These are phyloP conservation scores for Aspergillus carbonarius DNA, from an alignment of 2,329 filamentous ascomycete species.

Conservation along the genomic window DNA sequence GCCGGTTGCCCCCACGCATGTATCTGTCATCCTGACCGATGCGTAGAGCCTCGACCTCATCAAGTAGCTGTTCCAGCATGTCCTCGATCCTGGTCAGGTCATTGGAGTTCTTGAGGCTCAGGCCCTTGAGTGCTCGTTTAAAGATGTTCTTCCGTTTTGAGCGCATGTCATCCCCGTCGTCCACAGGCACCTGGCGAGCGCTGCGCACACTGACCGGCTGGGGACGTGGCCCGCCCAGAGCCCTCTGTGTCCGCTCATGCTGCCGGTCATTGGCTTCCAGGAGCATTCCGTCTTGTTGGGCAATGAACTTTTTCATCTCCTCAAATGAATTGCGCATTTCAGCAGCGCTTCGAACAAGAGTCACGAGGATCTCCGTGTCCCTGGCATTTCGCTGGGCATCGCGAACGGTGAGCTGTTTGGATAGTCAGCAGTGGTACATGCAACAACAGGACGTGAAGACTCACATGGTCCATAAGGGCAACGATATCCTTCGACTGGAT, in stretches of 20 bases:
- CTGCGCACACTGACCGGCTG: slow-evolving; percentile 69
- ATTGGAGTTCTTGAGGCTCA: slow-evolving; percentile 82
- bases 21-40: slow-evolving; percentile 49
- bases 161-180: slow-evolving; percentile 59
- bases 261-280: slow-evolving; percentile 84
- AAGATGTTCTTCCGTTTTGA: slow-evolving; percentile 92
- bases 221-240: slow-evolving; percentile 81
- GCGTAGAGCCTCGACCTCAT: slow-evolving; percentile 84
- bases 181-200: slow-evolving; percentile 48
- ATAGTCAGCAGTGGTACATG: slow-evolving; percentile 26
- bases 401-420: slow-evolving; percentile 74
- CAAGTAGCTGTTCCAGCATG: slow-evolving; percentile 87
- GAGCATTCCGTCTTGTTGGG: slow-evolving; percentile 84
- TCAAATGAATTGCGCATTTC: slow-evolving; percentile 98
- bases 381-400: slow-evolving; percentile 94
- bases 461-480: slow-evolving; percentile 91
- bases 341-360: slow-evolving; percentile 86
- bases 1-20: slow-evolving; percentile 25
- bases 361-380: slow-evolving; percentile 94
- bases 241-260: slow-evolving; percentile 80
- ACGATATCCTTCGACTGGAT: slow-evolving; percentile 98
- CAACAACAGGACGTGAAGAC: slow-evolving; percentile 30
- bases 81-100: slow-evolving; percentile 87
- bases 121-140: slow-evolving; percentile 84
- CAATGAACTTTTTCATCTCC: slow-evolving; percentile 89